Evolutionary conservation across 345 rosid genomes (phyloP).

Genomic region (Eucalyptus camaldulensis): DNA sequence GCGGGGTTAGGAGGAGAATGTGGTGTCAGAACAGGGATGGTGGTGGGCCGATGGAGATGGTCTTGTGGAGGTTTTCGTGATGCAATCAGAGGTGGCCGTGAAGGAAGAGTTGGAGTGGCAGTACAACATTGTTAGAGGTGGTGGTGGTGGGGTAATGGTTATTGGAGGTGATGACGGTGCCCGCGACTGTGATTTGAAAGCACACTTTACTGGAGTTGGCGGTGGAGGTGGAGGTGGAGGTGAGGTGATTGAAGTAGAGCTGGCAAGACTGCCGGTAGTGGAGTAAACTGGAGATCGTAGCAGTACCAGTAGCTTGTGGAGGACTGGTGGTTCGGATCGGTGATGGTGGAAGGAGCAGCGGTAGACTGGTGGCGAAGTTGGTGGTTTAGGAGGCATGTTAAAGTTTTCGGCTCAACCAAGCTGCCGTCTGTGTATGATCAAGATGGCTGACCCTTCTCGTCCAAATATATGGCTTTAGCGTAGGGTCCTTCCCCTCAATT

Average conservation of each 20-base stretch:
- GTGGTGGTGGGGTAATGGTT: not conserved
- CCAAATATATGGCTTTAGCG: not conserved
- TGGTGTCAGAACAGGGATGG: not conserved
- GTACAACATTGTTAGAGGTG: not conserved
- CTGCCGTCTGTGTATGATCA: not conserved
- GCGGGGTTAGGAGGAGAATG: not conserved
- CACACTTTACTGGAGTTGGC: not conserved
- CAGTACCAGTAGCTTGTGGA: not conserved
- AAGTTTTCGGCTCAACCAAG: not conserved
- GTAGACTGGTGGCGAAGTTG: not conserved
- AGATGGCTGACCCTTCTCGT: not conserved
- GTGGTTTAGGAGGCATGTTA: not conserved
- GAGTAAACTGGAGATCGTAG: not conserved
- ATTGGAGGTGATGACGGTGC: not conserved
- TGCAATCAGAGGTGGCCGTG: not conserved
- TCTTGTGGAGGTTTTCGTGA: not conserved
- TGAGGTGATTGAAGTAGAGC: not conserved
- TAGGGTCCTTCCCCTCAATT: not conserved
- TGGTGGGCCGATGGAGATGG: not conserved
- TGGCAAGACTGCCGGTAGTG: not conserved
- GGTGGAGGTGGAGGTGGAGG: not conserved
- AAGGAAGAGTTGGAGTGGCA: not conserved
- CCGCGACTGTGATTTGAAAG: not conserved
- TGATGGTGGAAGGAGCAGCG: not conserved
- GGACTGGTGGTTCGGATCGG: not conserved